phyloP scores from a whole-genome alignment of 768 basidiomycete species.

The Boletus rubroflammeus region DNA sequence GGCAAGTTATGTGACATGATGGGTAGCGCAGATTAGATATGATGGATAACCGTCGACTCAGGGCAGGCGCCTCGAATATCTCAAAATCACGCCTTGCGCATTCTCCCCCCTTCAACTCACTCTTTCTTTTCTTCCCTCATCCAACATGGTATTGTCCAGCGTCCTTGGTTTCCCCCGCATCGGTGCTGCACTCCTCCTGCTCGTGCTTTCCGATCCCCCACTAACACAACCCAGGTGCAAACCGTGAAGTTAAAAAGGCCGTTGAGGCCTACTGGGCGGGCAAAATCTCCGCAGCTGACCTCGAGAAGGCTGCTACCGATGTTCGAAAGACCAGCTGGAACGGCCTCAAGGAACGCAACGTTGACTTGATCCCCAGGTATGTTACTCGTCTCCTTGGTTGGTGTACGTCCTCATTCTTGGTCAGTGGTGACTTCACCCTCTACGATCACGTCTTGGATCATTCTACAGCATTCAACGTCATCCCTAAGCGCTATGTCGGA shows the following conservation, averaged over 20 bases:
- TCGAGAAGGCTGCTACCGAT: constrained; percentile 82
- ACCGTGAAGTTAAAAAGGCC: constrained; percentile 96
- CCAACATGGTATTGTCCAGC: constrained; percentile 70
- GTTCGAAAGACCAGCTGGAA: constrained; percentile 89
- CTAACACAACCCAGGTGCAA: constrained; percentile 55
- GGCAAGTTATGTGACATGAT: not conserved
- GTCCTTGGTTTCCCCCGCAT: constrained; percentile 94
- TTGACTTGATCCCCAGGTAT: constrained; percentile 90
- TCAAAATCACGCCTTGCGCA: constrained; percentile 27
- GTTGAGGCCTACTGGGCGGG: constrained; percentile 98
- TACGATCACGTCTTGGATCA: constrained; percentile 99
- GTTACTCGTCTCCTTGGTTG: constrained; percentile 19
- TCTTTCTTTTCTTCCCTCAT: constrained; percentile 19
- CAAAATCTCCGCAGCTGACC: constrained; percentile 83
- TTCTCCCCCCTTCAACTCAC: constrained; percentile 3
- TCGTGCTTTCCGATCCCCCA: not conserved
- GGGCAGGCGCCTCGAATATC: constrained; percentile 29
- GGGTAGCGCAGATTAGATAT: constrained; percentile 20
- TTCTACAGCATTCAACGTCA: constrained; percentile 92
- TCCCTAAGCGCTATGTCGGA: constrained; percentile 89
- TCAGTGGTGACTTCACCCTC: constrained; percentile 95
- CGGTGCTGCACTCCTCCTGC: constrained; percentile 31
- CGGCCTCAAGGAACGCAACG: constrained; percentile 76
- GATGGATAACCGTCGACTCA: constrained; percentile 27
- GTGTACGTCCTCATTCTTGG: constrained; percentile 15